Percentiles rank a stretch among this genome's conserved stretches.
Evolutionary conservation across 2,329 filamentous ascomycete genomes (phyloP).

Genomic region (Chrysoporthe puriensis): DNA sequence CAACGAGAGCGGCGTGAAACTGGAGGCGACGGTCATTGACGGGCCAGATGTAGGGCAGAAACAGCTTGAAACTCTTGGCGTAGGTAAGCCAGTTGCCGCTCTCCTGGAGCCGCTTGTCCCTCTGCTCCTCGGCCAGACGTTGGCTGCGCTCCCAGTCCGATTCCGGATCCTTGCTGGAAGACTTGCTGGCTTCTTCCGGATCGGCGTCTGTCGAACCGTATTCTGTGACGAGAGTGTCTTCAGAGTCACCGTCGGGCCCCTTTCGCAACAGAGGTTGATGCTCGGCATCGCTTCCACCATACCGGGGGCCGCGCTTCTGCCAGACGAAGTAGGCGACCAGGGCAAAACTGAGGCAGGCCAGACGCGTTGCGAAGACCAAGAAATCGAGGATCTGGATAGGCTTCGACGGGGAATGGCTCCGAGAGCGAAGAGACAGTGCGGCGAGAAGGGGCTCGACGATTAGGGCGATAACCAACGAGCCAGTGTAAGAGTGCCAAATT

Average conservation of each 20-base stretch:
- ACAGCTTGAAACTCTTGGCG: slow-evolving; percentile 73
- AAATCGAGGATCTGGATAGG: slow-evolving; percentile 36
- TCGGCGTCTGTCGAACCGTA: slow-evolving; percentile 23
- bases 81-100: slow-evolving; percentile 80
- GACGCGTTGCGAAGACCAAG: slow-evolving; percentile 39
- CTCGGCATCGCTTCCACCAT: slow-evolving; percentile 54
- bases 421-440: slow-evolving; percentile 33
- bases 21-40: slow-evolving; percentile 68
- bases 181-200: slow-evolving; percentile 30
- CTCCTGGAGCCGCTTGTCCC: slow-evolving; percentile 70
- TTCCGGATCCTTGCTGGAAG: slow-evolving; percentile 47
- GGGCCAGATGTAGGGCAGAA: slow-evolving; percentile 82
- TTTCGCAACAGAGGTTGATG: slow-evolving; percentile 60
- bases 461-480: slow-evolving; percentile 63
- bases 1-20: slow-evolving; percentile 67
- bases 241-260: slow-evolving; percentile 30
- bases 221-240: slow-evolving; percentile 29
- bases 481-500: slow-evolving; percentile 67
- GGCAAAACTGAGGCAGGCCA: slow-evolving; percentile 40
- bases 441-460: slow-evolving; percentile 55
- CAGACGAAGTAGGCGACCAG: slow-evolving; percentile 39
- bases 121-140: slow-evolving; percentile 59
- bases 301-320: slow-evolving; percentile 30
- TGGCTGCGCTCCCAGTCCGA: slow-evolving; percentile 58
- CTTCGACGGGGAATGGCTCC: slow-evolving; percentile 15